Evolutionary conservation across 495 filamentous ascomycete species (phyloP).

Genomic region (Penicillium manginii): DNA sequence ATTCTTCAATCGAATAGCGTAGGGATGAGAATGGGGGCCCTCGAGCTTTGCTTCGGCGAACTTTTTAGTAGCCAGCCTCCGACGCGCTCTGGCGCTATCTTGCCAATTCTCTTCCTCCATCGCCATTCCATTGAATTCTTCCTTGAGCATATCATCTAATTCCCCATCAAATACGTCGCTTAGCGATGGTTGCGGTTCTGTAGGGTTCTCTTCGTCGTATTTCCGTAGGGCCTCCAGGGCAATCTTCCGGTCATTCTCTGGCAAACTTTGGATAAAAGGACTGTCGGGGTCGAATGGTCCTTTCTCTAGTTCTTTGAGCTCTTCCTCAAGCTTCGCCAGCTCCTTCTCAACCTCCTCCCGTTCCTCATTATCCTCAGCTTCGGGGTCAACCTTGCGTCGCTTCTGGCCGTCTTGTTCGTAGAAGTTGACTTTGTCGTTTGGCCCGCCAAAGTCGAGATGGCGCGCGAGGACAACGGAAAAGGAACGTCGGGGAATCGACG

Average conservation of each 20-base stretch:
- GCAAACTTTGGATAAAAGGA: constrained; percentile 44
- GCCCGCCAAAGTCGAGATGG: constrained; percentile 42
- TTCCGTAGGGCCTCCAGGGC: constrained; percentile 48
- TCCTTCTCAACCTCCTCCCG: constrained; percentile 47
- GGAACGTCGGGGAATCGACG: constrained; percentile 33
- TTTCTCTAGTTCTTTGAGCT: constrained; percentile 52
- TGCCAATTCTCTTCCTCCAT: constrained; percentile 46
- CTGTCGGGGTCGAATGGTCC: constrained; percentile 48
- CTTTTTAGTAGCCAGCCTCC: constrained; percentile 22
- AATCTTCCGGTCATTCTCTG: constrained; percentile 43
- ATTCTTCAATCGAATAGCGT: constrained; percentile 39
- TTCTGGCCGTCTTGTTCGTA: constrained; percentile 48
- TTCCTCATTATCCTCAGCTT: constrained; percentile 54
- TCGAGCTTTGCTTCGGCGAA: constrained; percentile 28
- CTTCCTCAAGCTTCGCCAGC: constrained; percentile 55
- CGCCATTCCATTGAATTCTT: constrained; percentile 47
- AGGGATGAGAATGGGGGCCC: constrained; percentile 33
- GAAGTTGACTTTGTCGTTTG: constrained; percentile 48
- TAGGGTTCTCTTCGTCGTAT: constrained; percentile 38
- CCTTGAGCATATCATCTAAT: constrained; percentile 44
- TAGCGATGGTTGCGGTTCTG: constrained; percentile 31
- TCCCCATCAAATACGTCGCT: constrained; percentile 51
- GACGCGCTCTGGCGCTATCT: constrained; percentile 23
- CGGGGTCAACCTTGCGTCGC: constrained; percentile 48
- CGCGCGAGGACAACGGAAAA: constrained; percentile 42